Evolutionary conservation across 805 yeast genomes (phyloP).

Genomic region (Candida sphagnicola): DNA sequence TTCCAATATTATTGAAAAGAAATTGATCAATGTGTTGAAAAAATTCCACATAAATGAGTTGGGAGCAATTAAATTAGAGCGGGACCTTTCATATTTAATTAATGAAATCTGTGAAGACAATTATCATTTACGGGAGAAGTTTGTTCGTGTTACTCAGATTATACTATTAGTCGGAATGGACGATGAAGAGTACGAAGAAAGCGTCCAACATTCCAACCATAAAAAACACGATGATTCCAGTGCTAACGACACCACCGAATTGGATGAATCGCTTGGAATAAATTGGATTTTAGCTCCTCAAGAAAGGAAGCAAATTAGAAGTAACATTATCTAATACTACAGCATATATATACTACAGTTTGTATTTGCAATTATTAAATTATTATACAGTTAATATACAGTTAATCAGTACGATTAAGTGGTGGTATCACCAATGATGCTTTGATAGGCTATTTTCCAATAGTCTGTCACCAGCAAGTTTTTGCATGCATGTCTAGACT

Average conservation of each 20-base stretch:
- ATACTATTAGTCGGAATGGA: slow-evolving; percentile 80
- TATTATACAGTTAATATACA: not conserved
- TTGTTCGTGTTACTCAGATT: slow-evolving; percentile 78
- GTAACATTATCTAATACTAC: slow-evolving; percentile 9
- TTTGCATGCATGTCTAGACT: too few species aligned
- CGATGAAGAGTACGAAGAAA: slow-evolving; percentile 48
- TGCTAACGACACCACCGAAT: slow-evolving; percentile 14
- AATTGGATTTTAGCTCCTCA: slow-evolving; percentile 76
- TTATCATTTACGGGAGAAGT: slow-evolving; percentile 73
- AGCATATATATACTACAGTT: too few species aligned
- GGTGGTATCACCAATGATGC: not conserved
- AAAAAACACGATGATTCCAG: slow-evolving; percentile 3
- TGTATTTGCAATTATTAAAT: too few species aligned
- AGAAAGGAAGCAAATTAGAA: slow-evolving; percentile 64
- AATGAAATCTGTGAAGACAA: slow-evolving; percentile 67
- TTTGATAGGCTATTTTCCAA: too few species aligned
- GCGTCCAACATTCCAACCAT: slow-evolving; percentile 18
- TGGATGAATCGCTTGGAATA: slow-evolving; percentile 28
- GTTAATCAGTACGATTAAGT: not conserved
- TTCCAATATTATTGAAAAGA: slow-evolving; percentile 58
- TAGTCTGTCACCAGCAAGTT: too few species aligned
- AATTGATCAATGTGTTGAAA: slow-evolving; percentile 61
- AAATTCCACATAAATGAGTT: slow-evolving; percentile 63
- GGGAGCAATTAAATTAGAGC: slow-evolving; percentile 80
- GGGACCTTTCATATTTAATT: slow-evolving; percentile 72